Conservation (phyloP, 1,139 yeast species). For the Magnusiomyces suaveolens region DNA sequence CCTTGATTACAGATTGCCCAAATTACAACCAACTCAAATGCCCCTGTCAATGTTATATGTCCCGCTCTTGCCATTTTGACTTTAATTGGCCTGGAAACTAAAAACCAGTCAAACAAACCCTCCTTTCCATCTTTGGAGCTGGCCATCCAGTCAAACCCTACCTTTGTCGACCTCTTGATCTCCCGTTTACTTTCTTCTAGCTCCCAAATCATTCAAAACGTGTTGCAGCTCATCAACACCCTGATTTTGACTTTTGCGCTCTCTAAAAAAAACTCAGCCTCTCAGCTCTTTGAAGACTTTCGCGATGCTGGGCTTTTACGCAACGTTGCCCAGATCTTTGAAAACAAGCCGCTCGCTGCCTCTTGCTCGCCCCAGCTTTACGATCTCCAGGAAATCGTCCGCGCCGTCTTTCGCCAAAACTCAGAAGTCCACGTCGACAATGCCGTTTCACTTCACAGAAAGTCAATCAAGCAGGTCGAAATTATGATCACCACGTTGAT, state of each 20-base stretch:
- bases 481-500: constrained; percentile 20
- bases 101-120: constrained; percentile 15
- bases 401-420: constrained; percentile 23
- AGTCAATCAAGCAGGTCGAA: constrained; percentile 20
- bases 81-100: constrained; percentile 22
- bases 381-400: constrained; percentile 25
- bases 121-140: constrained; percentile 18
- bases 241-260: constrained; percentile 22
- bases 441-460: constrained; percentile 17
- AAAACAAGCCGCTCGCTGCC: constrained; percentile 22
- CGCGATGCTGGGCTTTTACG: constrained; percentile 25
- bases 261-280: constrained; percentile 18
- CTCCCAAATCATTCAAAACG: constrained; percentile 21
- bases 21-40: constrained; percentile 20
- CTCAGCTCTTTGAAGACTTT: constrained; percentile 18
- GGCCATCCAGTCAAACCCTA: constrained; percentile 17
- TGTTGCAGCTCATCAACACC: constrained; percentile 23
- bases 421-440: constrained; percentile 17
- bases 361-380: constrained; percentile 24
- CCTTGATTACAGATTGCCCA: constrained; percentile 15
- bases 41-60: constrained; percentile 20
- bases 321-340: constrained; percentile 22
- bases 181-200: constrained; percentile 19
- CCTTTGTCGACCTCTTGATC: constrained; percentile 20
- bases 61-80: constrained; percentile 26